Conservation (phyloP, 495 filamentous ascomycete species). For the Polyplosphaeria fusca region DNA sequence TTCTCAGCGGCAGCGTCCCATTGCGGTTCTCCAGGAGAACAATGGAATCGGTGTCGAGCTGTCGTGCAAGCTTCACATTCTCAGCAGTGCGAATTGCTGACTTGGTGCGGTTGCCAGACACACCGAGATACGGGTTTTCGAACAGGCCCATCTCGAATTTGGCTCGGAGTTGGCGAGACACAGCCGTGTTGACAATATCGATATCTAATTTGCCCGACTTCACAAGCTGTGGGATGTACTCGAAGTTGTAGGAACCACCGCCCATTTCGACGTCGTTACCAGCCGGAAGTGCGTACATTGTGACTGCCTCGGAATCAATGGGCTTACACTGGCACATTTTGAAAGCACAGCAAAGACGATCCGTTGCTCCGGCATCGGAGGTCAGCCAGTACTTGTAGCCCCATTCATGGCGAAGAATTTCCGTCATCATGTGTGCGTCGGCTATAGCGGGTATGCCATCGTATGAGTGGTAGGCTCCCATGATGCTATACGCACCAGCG, state of each 20-base stretch:
- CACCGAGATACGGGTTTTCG: constrained; percentile 60
- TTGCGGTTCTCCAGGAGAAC: constrained; percentile 78
- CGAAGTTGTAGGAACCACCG: constrained; percentile 67
- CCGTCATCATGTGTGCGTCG: constrained; percentile 59
- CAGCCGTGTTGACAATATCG: constrained; percentile 59
- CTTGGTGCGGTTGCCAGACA: constrained; percentile 50
- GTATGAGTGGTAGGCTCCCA: constrained; percentile 68
- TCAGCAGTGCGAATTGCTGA: constrained; percentile 61
- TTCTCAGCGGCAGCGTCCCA: constrained; percentile 60
- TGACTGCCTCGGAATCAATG: constrained; percentile 59
- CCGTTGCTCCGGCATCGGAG: constrained; percentile 58
- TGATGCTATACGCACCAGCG: constrained; percentile 61
- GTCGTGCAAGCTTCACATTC: constrained; percentile 63
- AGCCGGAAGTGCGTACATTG: constrained; percentile 59
- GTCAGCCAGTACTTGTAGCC: constrained; percentile 63
- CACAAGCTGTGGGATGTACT: constrained; percentile 61
- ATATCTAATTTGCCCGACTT: constrained; percentile 55
- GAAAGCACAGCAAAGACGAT: constrained; percentile 62
- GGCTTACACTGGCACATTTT: constrained; percentile 56
- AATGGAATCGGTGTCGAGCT: constrained; percentile 66
- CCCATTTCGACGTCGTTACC: constrained; percentile 65
- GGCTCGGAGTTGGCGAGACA: constrained; percentile 56
- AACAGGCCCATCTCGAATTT: constrained; percentile 68
- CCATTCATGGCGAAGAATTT: constrained; percentile 67
- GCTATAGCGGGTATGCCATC: constrained; percentile 64